Base-by-base conservation (phyloP, 768 basidiomycete species). In the Leucocoprinus birnbaumii region DNA sequence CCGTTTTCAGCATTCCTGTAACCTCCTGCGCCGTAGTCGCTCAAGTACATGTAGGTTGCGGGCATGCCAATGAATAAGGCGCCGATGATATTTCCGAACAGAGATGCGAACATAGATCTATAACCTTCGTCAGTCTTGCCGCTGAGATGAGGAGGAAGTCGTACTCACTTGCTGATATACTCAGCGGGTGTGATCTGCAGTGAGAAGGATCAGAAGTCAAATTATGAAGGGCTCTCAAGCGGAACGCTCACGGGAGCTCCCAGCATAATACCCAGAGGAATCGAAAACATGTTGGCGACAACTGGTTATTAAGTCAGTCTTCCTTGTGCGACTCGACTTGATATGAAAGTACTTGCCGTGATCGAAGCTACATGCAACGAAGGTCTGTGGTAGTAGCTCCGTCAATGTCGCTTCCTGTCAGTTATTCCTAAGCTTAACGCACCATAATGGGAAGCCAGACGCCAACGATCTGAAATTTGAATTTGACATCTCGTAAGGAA, bases 361-460 rank as follows among this genome's bases (percentile, higher is more conserved):
- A 61, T 89, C 87, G 59, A 76, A 87, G 11, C 80, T 79, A 58
- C 84, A 85, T 0, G 88, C 76, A 5, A 89, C 87, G 63, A 89
- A 89, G 21, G 85, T 73, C 85, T 86, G 51, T 0, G 52, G 38
- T 3, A 13, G 0, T 53, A 26, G 19, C 24, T 37, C 40, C 16
- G 13, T 8, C 14, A 34, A 31, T 5, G 31, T 5, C 3, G 35
- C 3, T 2, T 31, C 13, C 3, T 5, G 11, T 31, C 31, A 31
- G 31, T 31, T 5, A 11, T 5, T 19, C n/a, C 1, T 10, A 11
- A 19, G 6, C 5, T 31, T 11, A 27, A 61, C 76, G 37, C 60
- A 85, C 85, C 85, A 85, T 89, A 56, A 89, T 87, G 5, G 87
- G 87, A 52, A 89, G 79, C 87, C 87, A 89, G 46, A 80, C 74